phyloP scores from a whole-genome alignment of 345 rosid genomes.

The Moringa oleifera region DNA sequence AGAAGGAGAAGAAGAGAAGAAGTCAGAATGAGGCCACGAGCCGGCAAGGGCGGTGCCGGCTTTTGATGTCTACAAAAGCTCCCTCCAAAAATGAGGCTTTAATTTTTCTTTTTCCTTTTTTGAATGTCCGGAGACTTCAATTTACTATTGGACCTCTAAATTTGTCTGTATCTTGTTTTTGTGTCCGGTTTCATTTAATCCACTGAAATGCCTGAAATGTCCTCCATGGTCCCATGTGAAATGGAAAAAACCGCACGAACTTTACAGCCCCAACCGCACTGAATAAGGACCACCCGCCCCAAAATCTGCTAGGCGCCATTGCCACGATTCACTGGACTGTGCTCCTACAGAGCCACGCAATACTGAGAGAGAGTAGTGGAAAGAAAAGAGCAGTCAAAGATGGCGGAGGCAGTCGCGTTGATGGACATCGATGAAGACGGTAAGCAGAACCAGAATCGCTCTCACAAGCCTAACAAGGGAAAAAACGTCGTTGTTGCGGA shows the following conservation, averaged over 20 bases:
- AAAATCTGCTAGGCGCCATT: slow-evolving; percentile 35
- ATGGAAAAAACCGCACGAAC: no score
- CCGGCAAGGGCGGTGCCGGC: slow-evolving; percentile 30
- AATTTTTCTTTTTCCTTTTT: no score
- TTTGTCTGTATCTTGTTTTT: neutral
- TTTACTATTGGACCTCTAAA: slow-evolving; percentile 8
- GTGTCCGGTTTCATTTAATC: neutral
- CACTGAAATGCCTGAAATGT: slow-evolving; percentile 1
- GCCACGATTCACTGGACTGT: neutral
- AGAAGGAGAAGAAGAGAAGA: slow-evolving; percentile 4
- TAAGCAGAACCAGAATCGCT: slow-evolving; percentile 15
- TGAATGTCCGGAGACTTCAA: no score
- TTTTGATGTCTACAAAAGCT: slow-evolving; percentile 12
- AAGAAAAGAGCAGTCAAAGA: slow-evolving; percentile 10
- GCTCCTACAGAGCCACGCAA: neutral
- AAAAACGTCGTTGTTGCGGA: slow-evolving; percentile 41
- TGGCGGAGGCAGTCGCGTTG: slow-evolving; percentile 48
- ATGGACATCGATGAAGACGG: slow-evolving; percentile 82
- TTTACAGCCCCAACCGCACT: neutral
- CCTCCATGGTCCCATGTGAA: no score
- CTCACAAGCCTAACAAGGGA: slow-evolving; percentile 39
- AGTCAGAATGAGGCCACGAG: slow-evolving; percentile 26
- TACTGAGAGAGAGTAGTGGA: neutral
- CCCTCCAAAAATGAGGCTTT: slow-evolving; percentile 34
- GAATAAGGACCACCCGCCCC: neutral